Percentiles rank a stretch among this genome's conserved stretches.
These are phyloP conservation scores for Lactarius trivialis DNA, from an alignment of 768 basidiomycete genomes.

Conservation along the genomic window DNA sequence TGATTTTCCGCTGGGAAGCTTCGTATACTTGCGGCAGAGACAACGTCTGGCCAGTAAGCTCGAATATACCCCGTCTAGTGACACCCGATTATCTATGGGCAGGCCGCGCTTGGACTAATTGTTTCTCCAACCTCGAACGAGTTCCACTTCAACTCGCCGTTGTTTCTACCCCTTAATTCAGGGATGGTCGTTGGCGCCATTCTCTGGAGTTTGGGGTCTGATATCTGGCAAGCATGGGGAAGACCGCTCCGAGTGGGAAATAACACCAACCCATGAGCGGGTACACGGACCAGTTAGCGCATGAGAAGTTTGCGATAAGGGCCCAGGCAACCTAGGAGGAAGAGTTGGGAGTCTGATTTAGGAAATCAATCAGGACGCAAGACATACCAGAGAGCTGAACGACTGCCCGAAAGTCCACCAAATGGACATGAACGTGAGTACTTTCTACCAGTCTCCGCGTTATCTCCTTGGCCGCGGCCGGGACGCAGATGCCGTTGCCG, in stretches of 20 bases:
- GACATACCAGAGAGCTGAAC: too few relatives aligned
- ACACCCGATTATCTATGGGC: neutral
- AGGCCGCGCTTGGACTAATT: conserved; percentile 41
- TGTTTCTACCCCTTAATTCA: conserved; percentile 46
- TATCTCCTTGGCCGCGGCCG: conserved; percentile 49
- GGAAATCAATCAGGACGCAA: too few relatives aligned
- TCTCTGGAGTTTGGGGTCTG: conserved; percentile 44
- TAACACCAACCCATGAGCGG: too few relatives aligned
- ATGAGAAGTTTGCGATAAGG: too few relatives aligned
- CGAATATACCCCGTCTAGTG: neutral
- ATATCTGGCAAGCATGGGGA: conserved; percentile 46
- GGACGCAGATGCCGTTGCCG: conserved; percentile 46
- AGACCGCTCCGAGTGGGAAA: too few relatives aligned
- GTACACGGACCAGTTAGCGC: conserved; percentile 60
- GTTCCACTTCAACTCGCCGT: conserved; percentile 42
- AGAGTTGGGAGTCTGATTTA: too few relatives aligned
- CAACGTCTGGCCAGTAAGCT: conserved; percentile 63
- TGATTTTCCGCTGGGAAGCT: too few relatives aligned
- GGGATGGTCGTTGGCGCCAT: conserved; percentile 48
- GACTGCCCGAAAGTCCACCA: too few relatives aligned
- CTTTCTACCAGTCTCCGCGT: conserved; percentile 44
- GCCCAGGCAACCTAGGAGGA: too few relatives aligned
- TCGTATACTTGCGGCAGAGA: too few relatives aligned
- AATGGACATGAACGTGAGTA: too few relatives aligned
- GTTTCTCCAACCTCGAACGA: conserved; percentile 44